Conservation (phyloP, 1,284 basidiomycete species). For the Peniophora sp. region DNA sequence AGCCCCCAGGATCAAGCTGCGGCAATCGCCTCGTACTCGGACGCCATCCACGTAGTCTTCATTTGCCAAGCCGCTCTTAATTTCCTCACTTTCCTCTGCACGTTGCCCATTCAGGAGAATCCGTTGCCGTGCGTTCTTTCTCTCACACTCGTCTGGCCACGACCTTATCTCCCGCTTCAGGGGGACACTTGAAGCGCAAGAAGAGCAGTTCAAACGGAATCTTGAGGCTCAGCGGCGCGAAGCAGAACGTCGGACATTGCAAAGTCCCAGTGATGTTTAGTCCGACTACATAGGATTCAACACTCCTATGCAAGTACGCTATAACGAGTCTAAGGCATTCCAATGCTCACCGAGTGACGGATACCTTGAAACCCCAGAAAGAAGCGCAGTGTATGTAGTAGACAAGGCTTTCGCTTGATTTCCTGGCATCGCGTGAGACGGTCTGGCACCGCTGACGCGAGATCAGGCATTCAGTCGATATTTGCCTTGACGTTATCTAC, state of each 20-base stretch:
- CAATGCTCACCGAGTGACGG: no score
- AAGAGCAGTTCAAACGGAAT: constrained; percentile 30
- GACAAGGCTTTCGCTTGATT: no score
- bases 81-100: constrained; percentile 54
- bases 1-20: constrained; percentile 51
- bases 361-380: no score
- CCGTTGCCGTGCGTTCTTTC: constrained; percentile 50
- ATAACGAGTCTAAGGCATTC: no score
- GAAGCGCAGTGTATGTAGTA: no score
- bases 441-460: no score
- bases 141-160: constrained; percentile 11
- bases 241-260: neutral
- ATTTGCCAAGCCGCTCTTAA: constrained; percentile 64
- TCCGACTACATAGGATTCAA: no score
- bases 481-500: no score
- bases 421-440: no score
- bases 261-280: no score
- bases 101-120: constrained; percentile 71
- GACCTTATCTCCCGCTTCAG: constrained; percentile 24
- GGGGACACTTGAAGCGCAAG: constrained; percentile 55
- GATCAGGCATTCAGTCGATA: no score
- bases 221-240: constrained; percentile 26
- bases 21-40: constrained; percentile 78
- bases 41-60: constrained; percentile 82
- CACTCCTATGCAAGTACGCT: no score